Conservation (phyloP, 2,329 filamentous ascomycete genomes). For the Mycosphaerella arachidis region DNA sequence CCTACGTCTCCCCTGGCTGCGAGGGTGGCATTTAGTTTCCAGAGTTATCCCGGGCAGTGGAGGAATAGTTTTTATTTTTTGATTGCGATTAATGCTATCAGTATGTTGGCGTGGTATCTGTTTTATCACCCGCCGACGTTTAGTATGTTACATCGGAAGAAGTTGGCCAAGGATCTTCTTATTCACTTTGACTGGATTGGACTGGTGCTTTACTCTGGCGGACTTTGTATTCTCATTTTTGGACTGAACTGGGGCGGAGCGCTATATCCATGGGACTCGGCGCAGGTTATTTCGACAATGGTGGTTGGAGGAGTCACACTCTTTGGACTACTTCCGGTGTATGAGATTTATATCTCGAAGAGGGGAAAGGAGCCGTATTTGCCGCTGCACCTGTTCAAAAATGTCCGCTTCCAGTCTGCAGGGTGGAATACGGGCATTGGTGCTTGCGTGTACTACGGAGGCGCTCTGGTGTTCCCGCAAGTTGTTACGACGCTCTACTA, state of each 20-base stretch:
- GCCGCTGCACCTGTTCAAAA: constrained; percentile 28
- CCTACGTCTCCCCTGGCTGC: constrained; percentile 24
- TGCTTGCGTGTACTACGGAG: constrained; percentile 26
- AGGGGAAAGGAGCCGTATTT: constrained; percentile 23
- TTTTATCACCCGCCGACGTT: constrained; percentile 34
- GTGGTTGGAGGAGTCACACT: constrained; percentile 24
- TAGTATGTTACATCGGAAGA: constrained; percentile 27
- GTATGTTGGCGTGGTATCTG: constrained; percentile 26
- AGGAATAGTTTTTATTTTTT: constrained; percentile 26
- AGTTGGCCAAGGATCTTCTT: constrained; percentile 22
- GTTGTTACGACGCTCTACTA: constrained; percentile 25
- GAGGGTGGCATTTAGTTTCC: constrained; percentile 22
- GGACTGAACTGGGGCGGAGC: constrained; percentile 30
- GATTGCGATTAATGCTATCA: constrained; percentile 32
- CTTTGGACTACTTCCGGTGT: constrained; percentile 22
- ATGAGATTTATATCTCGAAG: constrained; percentile 23
- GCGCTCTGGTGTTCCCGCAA: constrained; percentile 23
- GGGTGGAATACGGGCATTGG: constrained; percentile 25
- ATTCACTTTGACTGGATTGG: constrained; percentile 28
- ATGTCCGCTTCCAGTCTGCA: constrained; percentile 23
- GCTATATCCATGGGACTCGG: constrained; percentile 30
- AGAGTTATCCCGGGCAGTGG: constrained; percentile 18
- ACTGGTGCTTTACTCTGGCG: constrained; percentile 22
- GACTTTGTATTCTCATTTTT: constrained; percentile 25
- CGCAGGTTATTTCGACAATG: constrained; percentile 28